Base-by-base conservation (phyloP, 257 asterid genomes). In the Solanum paucissectum region DNA sequence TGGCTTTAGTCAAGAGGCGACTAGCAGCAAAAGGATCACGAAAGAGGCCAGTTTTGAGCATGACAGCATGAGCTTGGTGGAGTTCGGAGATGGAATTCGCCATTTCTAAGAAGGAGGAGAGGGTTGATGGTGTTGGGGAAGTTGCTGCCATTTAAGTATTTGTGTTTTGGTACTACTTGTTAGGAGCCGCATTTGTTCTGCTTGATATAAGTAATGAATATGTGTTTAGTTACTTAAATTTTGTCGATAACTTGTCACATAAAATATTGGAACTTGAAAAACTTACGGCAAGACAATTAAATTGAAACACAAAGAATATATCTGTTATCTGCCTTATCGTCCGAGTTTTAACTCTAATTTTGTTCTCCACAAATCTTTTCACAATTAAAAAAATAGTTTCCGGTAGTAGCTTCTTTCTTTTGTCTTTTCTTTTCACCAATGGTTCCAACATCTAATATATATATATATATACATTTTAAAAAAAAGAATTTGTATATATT, bases 21-120 rank as follows among this genome's bases (percentile, higher is more conserved):
- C 91, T 89, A 40, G 87, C 86, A 42, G 90, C 44, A 68, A 73
- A 89, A 58, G 91, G 85, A 12, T 89, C 60, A 14, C 83, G 89
- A 16, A 90, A 89, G 62, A 88, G 60, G 72, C 90, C 90, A 10
- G 92, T 86, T 91, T 91, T 91, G 74, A 91, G 90, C 89, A 89
- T 79, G 52, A 87, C 74, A 79, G 91, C 91, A 25, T 91, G 93
- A 62, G 89, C 90, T 82, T 91, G 93, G 9, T 85, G 89, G 89
- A 91, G 89, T 85, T 89, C 87, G 13, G 90, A 75, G 5, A 87
- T 83, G 83, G 90, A 87, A 66, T 66, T 83, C 62, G 90, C 91
- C 74, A 18, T 86, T 4, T 91, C 92, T 83, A 68, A 49, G 77
- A 91, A 89, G 38, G 91, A 55, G 1, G 66, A 87, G 72, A 89